Evolutionary conservation across 139 green algal genomes (phyloP).

Genomic region (Closterium sp.): DNA sequence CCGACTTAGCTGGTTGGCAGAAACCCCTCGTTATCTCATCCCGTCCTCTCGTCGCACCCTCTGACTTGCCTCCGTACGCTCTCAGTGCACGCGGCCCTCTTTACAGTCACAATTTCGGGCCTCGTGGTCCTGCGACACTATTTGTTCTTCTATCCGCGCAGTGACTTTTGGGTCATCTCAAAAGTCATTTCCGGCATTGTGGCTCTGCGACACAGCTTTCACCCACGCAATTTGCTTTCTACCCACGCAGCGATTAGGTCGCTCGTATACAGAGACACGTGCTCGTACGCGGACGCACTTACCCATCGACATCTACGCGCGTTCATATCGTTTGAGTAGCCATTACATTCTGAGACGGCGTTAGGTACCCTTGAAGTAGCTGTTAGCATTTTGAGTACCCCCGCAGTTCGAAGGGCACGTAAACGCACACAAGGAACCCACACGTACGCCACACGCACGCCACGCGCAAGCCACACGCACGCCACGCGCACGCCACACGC

Average conservation of each 20-base stretch:
- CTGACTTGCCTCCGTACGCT: not conserved
- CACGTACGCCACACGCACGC: not conserved
- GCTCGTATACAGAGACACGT: not conserved
- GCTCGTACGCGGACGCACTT: not conserved
- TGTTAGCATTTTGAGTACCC: not conserved
- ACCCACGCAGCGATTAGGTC: not conserved
- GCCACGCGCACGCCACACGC: not conserved
- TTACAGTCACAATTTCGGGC: not conserved
- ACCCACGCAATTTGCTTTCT: not conserved
- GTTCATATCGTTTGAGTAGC: not conserved
- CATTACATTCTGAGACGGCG: too few relatives aligned
- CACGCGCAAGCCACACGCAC: too few relatives aligned
- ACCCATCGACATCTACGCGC: too few relatives aligned
- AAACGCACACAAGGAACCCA: not conserved
- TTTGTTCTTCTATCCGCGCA: too few relatives aligned
- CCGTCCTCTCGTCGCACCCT: not conserved
- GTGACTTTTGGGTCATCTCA: too few relatives aligned
- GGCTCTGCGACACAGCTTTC: too few relatives aligned
- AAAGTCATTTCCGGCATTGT: not conserved
- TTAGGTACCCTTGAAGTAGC: not conserved
- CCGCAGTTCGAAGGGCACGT: not conserved
- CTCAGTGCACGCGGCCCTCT: not conserved
- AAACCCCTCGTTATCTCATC: not conserved
- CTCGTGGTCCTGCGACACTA: not conserved
- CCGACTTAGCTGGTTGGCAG: not conserved